phyloP scores from a whole-genome alignment of 164 flowering plant genomes.

The Chimonanthus praecox region DNA sequence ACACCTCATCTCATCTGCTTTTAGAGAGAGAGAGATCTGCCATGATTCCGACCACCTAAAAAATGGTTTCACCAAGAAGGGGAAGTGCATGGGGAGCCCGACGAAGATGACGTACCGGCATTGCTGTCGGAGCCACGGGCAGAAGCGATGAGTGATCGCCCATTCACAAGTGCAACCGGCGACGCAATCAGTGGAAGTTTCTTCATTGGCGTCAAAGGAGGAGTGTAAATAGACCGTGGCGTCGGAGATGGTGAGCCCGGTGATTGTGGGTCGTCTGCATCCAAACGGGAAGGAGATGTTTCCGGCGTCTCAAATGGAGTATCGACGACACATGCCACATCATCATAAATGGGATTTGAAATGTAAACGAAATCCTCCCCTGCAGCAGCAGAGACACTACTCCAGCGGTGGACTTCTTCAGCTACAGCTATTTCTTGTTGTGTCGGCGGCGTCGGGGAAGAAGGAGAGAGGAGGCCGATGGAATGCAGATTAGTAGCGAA shows the following conservation, averaged over 20 bases:
- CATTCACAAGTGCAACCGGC: constrained; percentile 51
- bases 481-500: constrained; percentile 14
- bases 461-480: constrained; percentile 19
- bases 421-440: background rate
- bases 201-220: constrained; percentile 35
- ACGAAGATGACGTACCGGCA: constrained; percentile 43
- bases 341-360: constrained; percentile 77
- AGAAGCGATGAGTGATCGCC: constrained; percentile 39
- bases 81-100: constrained; percentile 54
- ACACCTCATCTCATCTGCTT: no score
- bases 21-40: background rate
- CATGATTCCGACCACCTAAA: background rate
- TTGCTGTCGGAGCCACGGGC: constrained; percentile 45
- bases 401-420: background rate
- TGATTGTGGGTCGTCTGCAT: constrained; percentile 27
- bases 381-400: background rate
- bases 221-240: constrained; percentile 6
- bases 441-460: constrained; percentile 15
- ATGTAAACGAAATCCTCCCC: constrained; percentile 56
- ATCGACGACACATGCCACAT: constrained; percentile 12
- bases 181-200: constrained; percentile 59
- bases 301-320: constrained; percentile 83
- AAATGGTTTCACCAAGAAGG: constrained; percentile 54
- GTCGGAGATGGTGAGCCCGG: constrained; percentile 15
- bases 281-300: constrained; percentile 67